A percentile compares a stretch with the other conserved stretches of the same genome.
phyloP scores from a whole-genome alignment of 495 filamentous ascomycete species.

The Aspergillus affinis region DNA sequence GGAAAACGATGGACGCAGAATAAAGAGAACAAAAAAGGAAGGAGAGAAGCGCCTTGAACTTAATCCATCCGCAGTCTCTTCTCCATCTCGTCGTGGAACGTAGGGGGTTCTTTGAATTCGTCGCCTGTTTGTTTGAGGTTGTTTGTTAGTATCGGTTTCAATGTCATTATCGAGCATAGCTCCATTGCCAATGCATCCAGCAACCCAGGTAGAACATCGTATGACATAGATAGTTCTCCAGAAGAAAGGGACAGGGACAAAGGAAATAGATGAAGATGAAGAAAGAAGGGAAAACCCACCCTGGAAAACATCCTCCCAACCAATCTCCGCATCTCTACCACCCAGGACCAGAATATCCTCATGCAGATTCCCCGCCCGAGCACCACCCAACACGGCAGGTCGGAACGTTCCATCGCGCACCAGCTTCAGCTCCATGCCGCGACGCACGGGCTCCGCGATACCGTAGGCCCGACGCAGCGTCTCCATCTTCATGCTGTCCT shows the following conservation, averaged over 20 bases:
- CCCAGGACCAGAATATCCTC: conserved; percentile 72
- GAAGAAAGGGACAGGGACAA: conserved; percentile 8
- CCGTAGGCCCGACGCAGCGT: conserved; percentile 79
- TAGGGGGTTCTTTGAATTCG: conserved; percentile 57
- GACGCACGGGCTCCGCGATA: conserved; percentile 87
- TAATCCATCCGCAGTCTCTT: conserved; percentile 75
- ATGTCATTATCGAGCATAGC: not conserved
- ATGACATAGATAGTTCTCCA: too few relatives aligned
- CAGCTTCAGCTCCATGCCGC: conserved; percentile 95
- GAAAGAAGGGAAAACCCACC: conserved; percentile 32
- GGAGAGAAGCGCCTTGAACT: conserved; percentile 15
- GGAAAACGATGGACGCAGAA: not conserved
- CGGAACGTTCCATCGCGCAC: conserved; percentile 58
- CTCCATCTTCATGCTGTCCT: conserved; percentile 85
- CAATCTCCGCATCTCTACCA: conserved; percentile 71
- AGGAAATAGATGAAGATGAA: conserved; percentile 8
- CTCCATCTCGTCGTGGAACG: conserved; percentile 94
- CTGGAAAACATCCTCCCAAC: conserved; percentile 90
- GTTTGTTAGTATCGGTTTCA: not conserved
- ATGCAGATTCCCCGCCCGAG: conserved; percentile 51
- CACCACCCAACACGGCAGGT: conserved; percentile 44
- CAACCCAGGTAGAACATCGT: not conserved
- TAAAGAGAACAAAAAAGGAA: conserved; percentile 7
- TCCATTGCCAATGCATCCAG: not conserved
- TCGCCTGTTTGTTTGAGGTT: conserved; percentile 47